Evolutionary conservation across 345 rosid genomes (phyloP), one percentile per base, ranked within the genome.

Genomic region (Arabis hirsuta): DNA sequence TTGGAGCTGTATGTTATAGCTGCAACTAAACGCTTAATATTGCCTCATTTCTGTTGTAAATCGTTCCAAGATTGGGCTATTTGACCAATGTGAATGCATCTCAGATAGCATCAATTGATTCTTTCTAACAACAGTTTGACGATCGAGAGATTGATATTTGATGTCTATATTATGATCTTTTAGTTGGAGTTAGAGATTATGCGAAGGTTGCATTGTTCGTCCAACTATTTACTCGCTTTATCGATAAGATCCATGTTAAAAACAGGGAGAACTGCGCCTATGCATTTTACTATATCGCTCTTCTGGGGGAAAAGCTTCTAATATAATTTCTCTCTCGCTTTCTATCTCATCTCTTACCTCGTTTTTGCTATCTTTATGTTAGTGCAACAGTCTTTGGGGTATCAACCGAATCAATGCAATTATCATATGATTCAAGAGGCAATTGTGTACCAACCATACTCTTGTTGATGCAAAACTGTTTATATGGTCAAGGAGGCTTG

Each of bases 341-440:
- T 6, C 12, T 16, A 4, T 69, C 62, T 62, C 50, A 47, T 55
- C 13, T 10, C 55, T 76, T 70, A 72, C 76, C 22, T 62, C 19
- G 16, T 16, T 36, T 13, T 69, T 76, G 69, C 22, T 51, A n/a
- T 70, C 59, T 55, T 41, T 13, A 41, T 26, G 24, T 57, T 74
- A 94, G 98, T 81, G 86, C 97, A 14, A 91, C 85, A 78, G 97
- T 91, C 61, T 94, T 94, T 56, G 98, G 98, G 13, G 98, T 94
- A 73, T 94, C 98, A 24, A 89, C 98, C 1, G 95, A 94, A 59
- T 89, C 97, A 38, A 89, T 94, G 98, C 98, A 94, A 56, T 84
- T 94, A 38, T 89, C 97, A 45, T 91, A 79, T 61, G 98, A 94
- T 65, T 79, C 96, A 38, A 80, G 97, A 74, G 96, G 98, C 53